Percentiles rank a stretch among this genome's conserved stretches.
Conservation (phyloP, 306 rosid genomes). For the Dryas drummondii region DNA sequence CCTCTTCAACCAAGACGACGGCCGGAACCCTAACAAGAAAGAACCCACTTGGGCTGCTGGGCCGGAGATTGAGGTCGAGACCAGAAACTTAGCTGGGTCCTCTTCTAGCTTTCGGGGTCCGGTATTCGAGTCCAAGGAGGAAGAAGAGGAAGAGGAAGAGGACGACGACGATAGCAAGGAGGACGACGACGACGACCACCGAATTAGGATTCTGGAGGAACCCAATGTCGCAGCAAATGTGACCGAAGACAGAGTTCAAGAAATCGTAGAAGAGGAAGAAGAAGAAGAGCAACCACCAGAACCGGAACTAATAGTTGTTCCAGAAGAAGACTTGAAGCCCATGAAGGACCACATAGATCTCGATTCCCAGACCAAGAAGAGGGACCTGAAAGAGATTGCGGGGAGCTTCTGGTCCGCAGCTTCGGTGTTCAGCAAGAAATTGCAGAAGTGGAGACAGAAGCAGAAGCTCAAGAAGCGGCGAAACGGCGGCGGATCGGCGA, state of each 20-base stretch:
- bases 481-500: slow-evolving; percentile 68
- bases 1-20: slow-evolving; percentile 77
- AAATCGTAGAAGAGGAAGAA: slow-evolving; percentile 63
- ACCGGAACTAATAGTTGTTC: slow-evolving; percentile 5
- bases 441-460: slow-evolving; percentile 97
- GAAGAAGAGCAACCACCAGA: slow-evolving; percentile 22
- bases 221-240: slow-evolving; percentile 35
- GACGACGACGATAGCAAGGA: background rate
- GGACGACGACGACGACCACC: slow-evolving; percentile 22
- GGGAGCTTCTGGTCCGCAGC: slow-evolving; percentile 99
- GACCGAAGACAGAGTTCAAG: slow-evolving; percentile 56
- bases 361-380: slow-evolving; percentile 76
- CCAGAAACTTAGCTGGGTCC: slow-evolving; percentile 39
- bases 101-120: slow-evolving; percentile 53
- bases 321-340: slow-evolving; percentile 44
- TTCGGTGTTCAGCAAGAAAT: slow-evolving; percentile 92
- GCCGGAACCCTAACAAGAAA: slow-evolving; percentile 52
- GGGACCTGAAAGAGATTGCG: slow-evolving; percentile 87
- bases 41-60: slow-evolving; percentile 28
- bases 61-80: slow-evolving; percentile 39
- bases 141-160: slow-evolving; percentile 31
- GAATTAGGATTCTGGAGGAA: slow-evolving; percentile 47
- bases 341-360: slow-evolving; percentile 96
- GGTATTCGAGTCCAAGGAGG: slow-evolving; percentile 57
- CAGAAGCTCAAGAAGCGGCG: slow-evolving; percentile 90